Evolutionary conservation across 1,284 basidiomycete genomes (phyloP).

Genomic region (Tremellales sp.): DNA sequence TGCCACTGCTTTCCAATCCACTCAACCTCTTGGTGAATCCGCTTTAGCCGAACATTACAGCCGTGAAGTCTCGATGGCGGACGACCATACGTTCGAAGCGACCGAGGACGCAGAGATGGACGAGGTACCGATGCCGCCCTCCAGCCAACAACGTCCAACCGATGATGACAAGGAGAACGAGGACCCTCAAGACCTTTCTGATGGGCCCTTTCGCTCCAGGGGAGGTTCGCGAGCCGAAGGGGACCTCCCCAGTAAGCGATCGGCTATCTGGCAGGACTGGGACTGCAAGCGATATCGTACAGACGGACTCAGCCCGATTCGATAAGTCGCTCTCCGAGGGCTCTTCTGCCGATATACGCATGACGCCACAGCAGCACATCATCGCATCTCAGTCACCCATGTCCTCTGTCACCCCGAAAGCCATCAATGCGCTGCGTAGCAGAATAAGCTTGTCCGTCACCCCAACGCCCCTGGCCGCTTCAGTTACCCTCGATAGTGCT

Average conservation of each 20-base stretch:
- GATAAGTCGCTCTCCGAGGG: no score
- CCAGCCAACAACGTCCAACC: conserved; percentile 12
- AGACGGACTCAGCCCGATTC: neutral
- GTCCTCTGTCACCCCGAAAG: no score
- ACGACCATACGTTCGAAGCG: neutral
- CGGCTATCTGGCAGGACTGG: conserved; percentile 3
- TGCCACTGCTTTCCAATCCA: conserved; percentile 14
- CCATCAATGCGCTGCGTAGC: no score
- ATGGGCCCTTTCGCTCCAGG: conserved; percentile 36
- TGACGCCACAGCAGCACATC: no score
- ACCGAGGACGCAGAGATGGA: conserved; percentile 5
- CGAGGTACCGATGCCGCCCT: conserved; percentile 15
- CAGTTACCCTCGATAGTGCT: no score
- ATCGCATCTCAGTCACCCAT: no score
- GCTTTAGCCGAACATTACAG: conserved; percentile 22
- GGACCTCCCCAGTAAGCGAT: conserved; percentile 23
- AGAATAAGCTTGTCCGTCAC: no score
- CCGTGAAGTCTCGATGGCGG: conserved; percentile 7
- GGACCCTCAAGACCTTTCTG: no score
- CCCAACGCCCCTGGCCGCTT: no score
- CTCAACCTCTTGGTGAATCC: conserved; percentile 41
- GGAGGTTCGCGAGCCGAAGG: conserved; percentile 34
- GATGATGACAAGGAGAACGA: conserved; percentile 1
- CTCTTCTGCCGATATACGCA: no score
- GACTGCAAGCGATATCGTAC: neutral